Evolutionary conservation across 2,329 filamentous ascomycete genomes (phyloP), one percentile per base, ranked within the genome.

Genomic region (Aspergillus melleus): DNA sequence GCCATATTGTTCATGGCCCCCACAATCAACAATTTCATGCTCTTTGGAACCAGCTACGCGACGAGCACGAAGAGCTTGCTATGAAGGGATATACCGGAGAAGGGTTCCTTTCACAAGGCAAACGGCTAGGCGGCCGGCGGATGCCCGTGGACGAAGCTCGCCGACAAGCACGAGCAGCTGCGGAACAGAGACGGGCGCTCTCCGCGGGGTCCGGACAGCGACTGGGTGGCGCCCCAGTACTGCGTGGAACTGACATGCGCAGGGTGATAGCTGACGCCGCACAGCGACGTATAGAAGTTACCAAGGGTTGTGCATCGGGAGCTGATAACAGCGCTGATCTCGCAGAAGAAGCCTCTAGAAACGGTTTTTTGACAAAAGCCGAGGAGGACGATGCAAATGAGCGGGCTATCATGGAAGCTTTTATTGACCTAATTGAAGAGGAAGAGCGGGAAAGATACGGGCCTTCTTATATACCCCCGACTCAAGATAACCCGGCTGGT

Each of bases 381-480:
- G 91, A 96, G 65, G 90, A 96, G 72, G 92, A 96, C 57, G 89
- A 92, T 66, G 93, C 92, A 3, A 96, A 96, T 68, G 91, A 96
- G 58, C 83, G 86, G 24, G 93, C 93, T 5, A 96, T 96, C 61
- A 87, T 92, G 55, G 87, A 93, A 69, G 92, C 92, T 0, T 80
- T 96, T 32, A 92, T 91, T 79, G 93, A 97, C 69, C 80, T 96
- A 19, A 89, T 95, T 26, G 90, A 96, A 70, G 88, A 96, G 71
- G 92, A 96, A 62, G 85, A 90, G 61, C 74, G 73, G 20, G 84
- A 87, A 64, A 83, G 81, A 66, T 84, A 86, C 63, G 85, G 86
- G n/a, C 75, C 78, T 56, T 81, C 79, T 59, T 81, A 87, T 68
- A 79, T 84, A 11, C 78, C 79, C n/a, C 76, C 79, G 0, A 85